Percentiles rank a stretch among this genome's conserved stretches.
Evolutionary conservation across 2,329 filamentous ascomycete species (phyloP).

Genomic region (Fusarium sp.): DNA sequence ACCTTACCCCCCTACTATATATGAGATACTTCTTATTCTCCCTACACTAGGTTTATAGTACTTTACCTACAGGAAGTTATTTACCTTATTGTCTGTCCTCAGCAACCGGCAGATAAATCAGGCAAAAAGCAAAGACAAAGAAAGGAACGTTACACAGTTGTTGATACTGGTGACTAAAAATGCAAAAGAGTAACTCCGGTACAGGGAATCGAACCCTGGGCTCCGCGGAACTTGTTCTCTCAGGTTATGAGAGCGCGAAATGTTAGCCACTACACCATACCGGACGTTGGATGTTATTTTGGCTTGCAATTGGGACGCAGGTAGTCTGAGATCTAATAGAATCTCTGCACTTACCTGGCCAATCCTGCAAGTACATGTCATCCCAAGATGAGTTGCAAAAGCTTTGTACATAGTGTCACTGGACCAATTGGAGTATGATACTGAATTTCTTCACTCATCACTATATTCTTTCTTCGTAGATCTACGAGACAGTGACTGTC

Average conservation of each 20-base stretch:
- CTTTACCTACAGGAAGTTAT: background rate
- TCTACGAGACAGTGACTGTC: constrained; percentile 62
- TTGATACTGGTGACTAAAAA: background rate
- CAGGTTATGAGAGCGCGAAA: constrained; percentile 49
- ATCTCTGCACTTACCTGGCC: background rate
- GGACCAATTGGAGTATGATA: background rate
- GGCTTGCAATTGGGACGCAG: rapidly evolving
- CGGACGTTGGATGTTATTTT: constrained; percentile 22
- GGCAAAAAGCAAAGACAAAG: background rate
- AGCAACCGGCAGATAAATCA: background rate
- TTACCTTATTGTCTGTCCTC: background rate
- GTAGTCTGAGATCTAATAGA: rapidly evolving
- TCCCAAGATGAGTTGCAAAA: background rate
- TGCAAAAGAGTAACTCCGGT: constrained; percentile 11
- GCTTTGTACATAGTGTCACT: background rate
- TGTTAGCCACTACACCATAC: constrained; percentile 52
- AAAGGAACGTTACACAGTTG: background rate
- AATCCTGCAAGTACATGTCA: background rate
- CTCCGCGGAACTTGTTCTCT: constrained; percentile 34
- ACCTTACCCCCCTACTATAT: background rate
- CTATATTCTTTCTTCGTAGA: background rate
- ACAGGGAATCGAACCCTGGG: constrained; percentile 35
- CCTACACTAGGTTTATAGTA: background rate
- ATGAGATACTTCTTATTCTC: background rate
- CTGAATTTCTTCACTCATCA: background rate